These are phyloP conservation scores for Rhynchospora pubera DNA, from an alignment of 176 grass and related monocot species.

Conservation along the genomic window DNA sequence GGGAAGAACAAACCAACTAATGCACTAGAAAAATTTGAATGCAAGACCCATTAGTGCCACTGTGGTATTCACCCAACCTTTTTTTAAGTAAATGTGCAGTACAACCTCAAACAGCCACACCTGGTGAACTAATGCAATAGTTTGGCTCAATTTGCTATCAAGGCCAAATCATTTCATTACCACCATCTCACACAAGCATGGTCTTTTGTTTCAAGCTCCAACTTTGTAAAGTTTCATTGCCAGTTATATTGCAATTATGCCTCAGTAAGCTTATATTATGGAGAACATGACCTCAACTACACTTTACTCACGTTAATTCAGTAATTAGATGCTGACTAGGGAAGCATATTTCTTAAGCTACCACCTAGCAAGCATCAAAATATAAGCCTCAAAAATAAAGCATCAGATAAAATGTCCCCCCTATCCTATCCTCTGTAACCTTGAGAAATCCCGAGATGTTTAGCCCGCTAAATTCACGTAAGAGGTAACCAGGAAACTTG, in stretches of 20 bases:
- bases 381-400: too few relatives aligned
- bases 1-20: conserved; percentile 98
- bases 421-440: not conserved
- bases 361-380: not conserved
- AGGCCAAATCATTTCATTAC: not conserved
- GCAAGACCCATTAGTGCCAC: not conserved
- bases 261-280: not conserved
- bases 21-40: conserved; percentile 51
- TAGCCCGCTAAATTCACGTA: too few relatives aligned
- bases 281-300: not conserved
- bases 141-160: not conserved
- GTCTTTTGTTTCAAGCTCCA: not conserved
- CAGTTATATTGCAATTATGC: not conserved
- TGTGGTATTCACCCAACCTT: not conserved
- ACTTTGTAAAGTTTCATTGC: not conserved
- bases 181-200: not conserved
- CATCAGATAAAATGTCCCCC: not conserved
- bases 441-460: not conserved
- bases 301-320: not conserved
- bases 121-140: not conserved
- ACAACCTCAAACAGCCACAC: not conserved
- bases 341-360: not conserved
- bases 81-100: not conserved
- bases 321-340: not conserved
- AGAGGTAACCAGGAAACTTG: not conserved